Percentiles rank a stretch among this genome's conserved stretches.
Evolutionary conservation across 768 basidiomycete genomes (phyloP).

Genomic region (Lactarius sanguifluus): DNA sequence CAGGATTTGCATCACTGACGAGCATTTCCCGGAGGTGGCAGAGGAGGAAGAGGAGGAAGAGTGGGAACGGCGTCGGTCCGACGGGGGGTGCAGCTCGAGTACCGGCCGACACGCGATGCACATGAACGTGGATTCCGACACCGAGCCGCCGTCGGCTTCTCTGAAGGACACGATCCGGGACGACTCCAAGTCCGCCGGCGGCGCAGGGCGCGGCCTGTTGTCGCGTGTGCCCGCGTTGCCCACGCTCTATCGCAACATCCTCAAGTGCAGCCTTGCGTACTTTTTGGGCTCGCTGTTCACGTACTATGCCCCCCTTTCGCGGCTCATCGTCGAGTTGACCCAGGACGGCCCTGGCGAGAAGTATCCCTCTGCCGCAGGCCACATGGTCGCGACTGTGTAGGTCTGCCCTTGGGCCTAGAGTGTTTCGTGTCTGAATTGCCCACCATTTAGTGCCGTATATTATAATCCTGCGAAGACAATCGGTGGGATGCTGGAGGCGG

Average conservation of each 20-base stretch:
- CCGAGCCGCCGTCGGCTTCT: background rate
- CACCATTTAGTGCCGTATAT: slow-evolving; percentile 66
- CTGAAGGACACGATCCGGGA: background rate
- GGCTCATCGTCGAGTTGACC: slow-evolving; percentile 61
- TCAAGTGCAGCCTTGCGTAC: slow-evolving; percentile 93
- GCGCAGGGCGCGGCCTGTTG: slow-evolving; percentile 11
- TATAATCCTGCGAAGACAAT: slow-evolving; percentile 93
- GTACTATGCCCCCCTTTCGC: slow-evolving; percentile 73
- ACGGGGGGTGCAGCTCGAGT: slow-evolving; percentile 2
- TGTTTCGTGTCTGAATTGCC: background rate
- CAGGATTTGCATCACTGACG: slow-evolving; percentile 6
- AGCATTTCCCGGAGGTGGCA: background rate
- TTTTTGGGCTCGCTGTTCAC: slow-evolving; percentile 91
- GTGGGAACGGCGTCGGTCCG: background rate
- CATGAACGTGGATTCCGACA: background rate
- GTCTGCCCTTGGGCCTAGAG: slow-evolving; percentile 31
- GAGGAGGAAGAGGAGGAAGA: slow-evolving; percentile 1
- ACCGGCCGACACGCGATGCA: background rate
- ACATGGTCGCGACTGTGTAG: slow-evolving; percentile 92
- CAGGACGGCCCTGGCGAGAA: slow-evolving; percentile 47
- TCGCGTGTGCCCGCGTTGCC: slow-evolving; percentile 43
- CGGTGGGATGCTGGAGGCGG: slow-evolving; percentile 91
- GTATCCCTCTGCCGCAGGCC: slow-evolving; percentile 74
- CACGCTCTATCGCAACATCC: slow-evolving; percentile 62
- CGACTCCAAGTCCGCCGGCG: background rate